Evolutionary conservation across 2,329 filamentous ascomycete species (phyloP), one percentile per base, ranked within the genome.

Genomic region (Alternaria sp.): DNA sequence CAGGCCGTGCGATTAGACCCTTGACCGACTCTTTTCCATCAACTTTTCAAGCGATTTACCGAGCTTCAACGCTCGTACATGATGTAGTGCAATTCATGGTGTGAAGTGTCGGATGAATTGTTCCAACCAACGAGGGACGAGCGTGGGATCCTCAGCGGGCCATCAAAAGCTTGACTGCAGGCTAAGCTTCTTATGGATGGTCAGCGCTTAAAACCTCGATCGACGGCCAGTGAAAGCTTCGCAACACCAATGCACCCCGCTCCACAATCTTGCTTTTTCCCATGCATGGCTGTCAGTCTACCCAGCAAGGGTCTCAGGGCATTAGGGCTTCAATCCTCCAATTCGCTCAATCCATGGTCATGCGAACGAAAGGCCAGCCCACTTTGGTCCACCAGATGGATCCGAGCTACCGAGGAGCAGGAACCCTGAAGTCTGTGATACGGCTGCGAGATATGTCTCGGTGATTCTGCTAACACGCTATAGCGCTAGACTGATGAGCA

Each of bases 281-380:
- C 69, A 67, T 74, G 72, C 74, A 65, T 73, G 40, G 53, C 69
- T 77, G 74, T 74, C 70, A 57, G 69, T 65, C 66, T 61, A 60
- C 45, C 51, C 57, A 64, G 54, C 62, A 55, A 59, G 63, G 68
- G 56, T 25, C 46, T 50, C 30, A 34, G 32, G 46, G 46, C 62
- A 60, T 65, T 62, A 58, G 52, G 28, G 52, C 40, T 52, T 54
- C 57, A 51, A 41, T 56, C 43, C 53, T 68, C 68, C 55, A 63
- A 77, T 78, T 78, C 71, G 75, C 65, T 65, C 60, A 57, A 34
- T 34, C n/a, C 8, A 32, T 55, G 69, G 65, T 77, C 72, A 77
- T 78, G 76, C 76, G 75, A 78, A 77, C 75, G 57, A 62, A 71
- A 61, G 59, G 38, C 38, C 63, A 62, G 64, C 65, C 65, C 66